Evolutionary conservation across 2,329 filamentous ascomycete genomes (phyloP), one percentile per base, ranked within the genome.

Genomic region (Nemania diffusa): DNA sequence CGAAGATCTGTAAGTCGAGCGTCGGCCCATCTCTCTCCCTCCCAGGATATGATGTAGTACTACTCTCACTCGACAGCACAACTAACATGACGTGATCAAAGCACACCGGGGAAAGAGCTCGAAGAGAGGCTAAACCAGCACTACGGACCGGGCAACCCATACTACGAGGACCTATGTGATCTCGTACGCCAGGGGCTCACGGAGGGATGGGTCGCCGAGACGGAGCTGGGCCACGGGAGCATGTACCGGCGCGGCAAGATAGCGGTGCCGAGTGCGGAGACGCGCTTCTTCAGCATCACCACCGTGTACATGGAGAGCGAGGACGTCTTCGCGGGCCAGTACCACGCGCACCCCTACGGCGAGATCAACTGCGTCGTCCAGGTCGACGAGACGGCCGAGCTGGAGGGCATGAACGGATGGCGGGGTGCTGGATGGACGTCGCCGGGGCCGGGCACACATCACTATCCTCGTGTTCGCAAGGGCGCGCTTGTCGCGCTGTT

Each of bases 341-440:
- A 88, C 72, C 84, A 86, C 69, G 75, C 77, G 4, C 84, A 86
- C 71, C 84, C 84, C 0, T 87, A 86, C 59, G 84, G 84, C 5
- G 84, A 87, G 77, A 85, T 86, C 72, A 87, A 87, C 70, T 86
- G 84, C 68, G 84, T 87, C 0, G 76, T 86, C 6, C 83, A 83
- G 71, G 77, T 88, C 13, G 84, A 86, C 65, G 67, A 79, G 4
- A 76, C 70, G 3, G 84, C 85, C 1, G 81, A 88, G 76, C 72
- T 88, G 57, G 85, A 81, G 76, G 85, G 85, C 5, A 84, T 88
- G 84, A 80, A 82, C 60, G 84, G 84, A 1, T 88, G 85, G 86
- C 83, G 84, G 72, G 84, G 84, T 0, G 82, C 82, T 0, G 86
- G 86, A 0, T 88, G 86, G 85, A 88, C 86, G 24, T 81, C 79